Conservation (phyloP, 257 asterid species). For the Cinchona pubescens region DNA sequence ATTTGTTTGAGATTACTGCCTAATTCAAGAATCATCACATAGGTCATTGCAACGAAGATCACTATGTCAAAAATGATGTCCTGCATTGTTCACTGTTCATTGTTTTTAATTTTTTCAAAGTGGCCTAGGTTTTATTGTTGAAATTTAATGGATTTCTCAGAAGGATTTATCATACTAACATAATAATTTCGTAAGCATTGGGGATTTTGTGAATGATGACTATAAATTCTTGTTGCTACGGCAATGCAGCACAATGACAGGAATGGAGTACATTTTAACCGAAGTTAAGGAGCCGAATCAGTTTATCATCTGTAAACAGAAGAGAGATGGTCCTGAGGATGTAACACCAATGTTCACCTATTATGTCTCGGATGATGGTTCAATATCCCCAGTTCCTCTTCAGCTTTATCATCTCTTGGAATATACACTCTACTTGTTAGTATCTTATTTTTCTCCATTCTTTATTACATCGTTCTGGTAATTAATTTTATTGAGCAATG, state of each 20-base stretch:
- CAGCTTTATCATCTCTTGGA: conserved; percentile 93
- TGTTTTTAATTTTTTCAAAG: too few species aligned
- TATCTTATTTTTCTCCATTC: too few species aligned
- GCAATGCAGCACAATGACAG: conserved; percentile 93
- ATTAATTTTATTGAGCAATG: neutral
- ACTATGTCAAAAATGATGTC: too few species aligned
- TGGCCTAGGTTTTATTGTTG: too few species aligned
- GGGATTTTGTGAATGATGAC: neutral
- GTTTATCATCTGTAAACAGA: conserved; percentile 83
- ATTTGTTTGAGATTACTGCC: neutral
- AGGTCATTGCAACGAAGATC: too few species aligned
- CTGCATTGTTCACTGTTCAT: too few species aligned
- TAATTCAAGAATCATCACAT: too few species aligned
- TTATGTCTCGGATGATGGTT: conserved; percentile 88
- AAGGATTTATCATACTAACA: neutral
- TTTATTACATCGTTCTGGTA: conserved; percentile 3
- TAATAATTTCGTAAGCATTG: neutral
- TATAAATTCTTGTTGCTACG: conserved; percentile 8
- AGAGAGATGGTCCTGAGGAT: conserved; percentile 96
- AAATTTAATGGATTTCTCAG: too few species aligned
- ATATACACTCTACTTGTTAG: conserved; percentile 91
- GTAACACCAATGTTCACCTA: conserved; percentile 87
- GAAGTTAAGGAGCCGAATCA: conserved; percentile 95
- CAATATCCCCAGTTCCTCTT: conserved; percentile 95
- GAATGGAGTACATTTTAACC: conserved; percentile 65